Evolutionary conservation across 495 filamentous ascomycete genomes (phyloP), one percentile per base, ranked within the genome.

Genomic region (Letharia lupina): DNA sequence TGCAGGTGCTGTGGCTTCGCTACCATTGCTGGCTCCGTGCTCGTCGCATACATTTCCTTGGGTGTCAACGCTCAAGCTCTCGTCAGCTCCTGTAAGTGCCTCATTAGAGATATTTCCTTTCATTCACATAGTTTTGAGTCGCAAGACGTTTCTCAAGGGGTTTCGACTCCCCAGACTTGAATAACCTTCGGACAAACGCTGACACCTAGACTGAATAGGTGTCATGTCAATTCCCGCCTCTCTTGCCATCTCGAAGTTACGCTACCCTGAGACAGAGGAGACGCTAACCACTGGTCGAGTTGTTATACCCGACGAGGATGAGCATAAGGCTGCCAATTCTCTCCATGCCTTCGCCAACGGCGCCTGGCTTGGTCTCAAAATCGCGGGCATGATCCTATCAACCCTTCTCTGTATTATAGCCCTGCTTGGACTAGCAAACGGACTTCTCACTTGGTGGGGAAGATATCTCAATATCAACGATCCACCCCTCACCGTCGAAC

Each of bases 151-250:
- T 52, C 48, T 52, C 52, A 3, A 33, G 5, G 31, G 2, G n/a
- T 63, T 23, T 47, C 65, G 31, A 35, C 28, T 18, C 28, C 52
- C 31, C 12, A 20, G 18, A 62, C 60, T 8, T 81, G 79, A 37
- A 20, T 16, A 37, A 37, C 7, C 4, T 20, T 37, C 31, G 33
- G 33, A 15, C 54, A 33, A 37, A 57, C 33, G 33, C 33, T 57
- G 31, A 57, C 16, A 2, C 15, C 54, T 57, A 57, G 54, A 37
- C 8, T 10, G 37, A 1, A 57, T 37, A 57, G 54, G 54, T 64
- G 90, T 96, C 69, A 96, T 96, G 92, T 90, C 86, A 60, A 96
- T 96, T 67, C 92, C 92, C 0, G 90, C 91, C 1, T 93, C 89
- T 3, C 80, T 96, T 13, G 91, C 92, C 28, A 83, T 90, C 41